Base-by-base conservation (phyloP, 1,139 yeast species). In the Magnusiomyces fungicola region DNA sequence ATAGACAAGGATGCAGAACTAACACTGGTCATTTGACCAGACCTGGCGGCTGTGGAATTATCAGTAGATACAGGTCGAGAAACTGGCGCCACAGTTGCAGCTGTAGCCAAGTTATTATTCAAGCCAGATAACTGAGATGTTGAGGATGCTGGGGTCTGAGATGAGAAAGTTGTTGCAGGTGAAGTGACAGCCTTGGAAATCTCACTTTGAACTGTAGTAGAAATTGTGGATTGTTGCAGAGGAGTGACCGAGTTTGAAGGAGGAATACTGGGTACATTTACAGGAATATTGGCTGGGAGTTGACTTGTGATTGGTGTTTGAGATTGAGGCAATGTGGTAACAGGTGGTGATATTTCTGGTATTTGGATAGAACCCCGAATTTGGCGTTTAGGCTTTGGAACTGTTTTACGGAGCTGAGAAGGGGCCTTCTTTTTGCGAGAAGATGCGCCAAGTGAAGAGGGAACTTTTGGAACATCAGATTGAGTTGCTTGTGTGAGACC, bases 1-100 rank as follows among this genome's bases (percentile, higher is more conserved):
- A 82, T 81, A 0, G 87, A 75, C 47, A 78, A 70, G 64, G 27
- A 19, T 18, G 25, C 10, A 30, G 34, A 21, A 18, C 37, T 12
- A n/a, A 18, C 36, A 5, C 36, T 14, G 9, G 36, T 14, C n/a
- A 12, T 32, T 32, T 32, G 36, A 18, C 9, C 16, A 32, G 5
- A 7, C 16, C n/a, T 32, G 9, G 9, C 36, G 9, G 10, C 12
- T 12, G 43, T n/a, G 9, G 23, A 6, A 37, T 7, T 19, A n/a
- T 7, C 12, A 37, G 12, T 16, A 16, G 41, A 21, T 6, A n/a
- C 7, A 19, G 41, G n/a, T 37, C 24, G 7, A 19, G 41, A 21
- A 9, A 9, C 9, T 5, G 41, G 25, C 19, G 23, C 12, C 5
- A 4, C n/a, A 37, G 41, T 9, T 14, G 41, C 23, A 37, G 25